Evolutionary conservation across 805 yeast genomes (phyloP).

Genomic region (Candida palmyrensis): DNA sequence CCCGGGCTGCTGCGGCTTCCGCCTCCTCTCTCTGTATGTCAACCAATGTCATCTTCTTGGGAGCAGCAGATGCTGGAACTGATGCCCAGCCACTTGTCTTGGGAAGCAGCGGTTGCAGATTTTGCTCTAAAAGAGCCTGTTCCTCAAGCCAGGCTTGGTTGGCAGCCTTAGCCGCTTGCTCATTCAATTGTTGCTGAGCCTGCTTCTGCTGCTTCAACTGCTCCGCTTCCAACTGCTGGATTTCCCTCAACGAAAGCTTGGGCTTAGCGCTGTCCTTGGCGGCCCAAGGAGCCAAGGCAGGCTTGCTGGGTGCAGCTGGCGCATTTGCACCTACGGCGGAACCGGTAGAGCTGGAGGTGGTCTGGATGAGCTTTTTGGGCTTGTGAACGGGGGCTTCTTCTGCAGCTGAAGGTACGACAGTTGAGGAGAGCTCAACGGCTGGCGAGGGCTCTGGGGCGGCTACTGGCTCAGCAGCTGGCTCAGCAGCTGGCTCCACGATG

Average conservation of each 20-base stretch:
- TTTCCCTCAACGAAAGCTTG: slow-evolving; percentile 44
- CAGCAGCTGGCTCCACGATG: background rate
- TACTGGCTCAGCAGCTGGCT: background rate
- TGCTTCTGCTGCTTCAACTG: slow-evolving; percentile 33
- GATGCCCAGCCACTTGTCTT: slow-evolving; percentile 43
- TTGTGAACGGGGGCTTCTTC: background rate
- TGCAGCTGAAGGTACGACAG: background rate
- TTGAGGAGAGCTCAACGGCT: background rate
- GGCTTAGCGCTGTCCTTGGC: slow-evolving; percentile 24
- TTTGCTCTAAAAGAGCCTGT: slow-evolving; percentile 18
- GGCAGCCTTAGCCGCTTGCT: slow-evolving; percentile 20
- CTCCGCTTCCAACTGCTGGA: slow-evolving; percentile 47
- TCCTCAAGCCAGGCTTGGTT: slow-evolving; percentile 19
- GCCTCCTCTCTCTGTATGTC: slow-evolving; percentile 62
- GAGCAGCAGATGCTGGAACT: slow-evolving; percentile 13
- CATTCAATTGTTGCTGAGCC: slow-evolving; percentile 26
- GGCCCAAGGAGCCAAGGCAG: slow-evolving; percentile 55
- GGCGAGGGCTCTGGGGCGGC: background rate
- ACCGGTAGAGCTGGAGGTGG: background rate
- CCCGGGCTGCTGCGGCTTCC: slow-evolving; percentile 23
- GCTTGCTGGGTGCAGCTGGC: slow-evolving; percentile 6
- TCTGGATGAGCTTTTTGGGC: background rate
- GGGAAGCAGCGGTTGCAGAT: slow-evolving; percentile 27
- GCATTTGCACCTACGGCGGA: background rate
- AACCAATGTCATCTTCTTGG: slow-evolving; percentile 47